phyloP scores from a whole-genome alignment of 371 early-diverging fungal species.

The Mucor racemosus region DNA sequence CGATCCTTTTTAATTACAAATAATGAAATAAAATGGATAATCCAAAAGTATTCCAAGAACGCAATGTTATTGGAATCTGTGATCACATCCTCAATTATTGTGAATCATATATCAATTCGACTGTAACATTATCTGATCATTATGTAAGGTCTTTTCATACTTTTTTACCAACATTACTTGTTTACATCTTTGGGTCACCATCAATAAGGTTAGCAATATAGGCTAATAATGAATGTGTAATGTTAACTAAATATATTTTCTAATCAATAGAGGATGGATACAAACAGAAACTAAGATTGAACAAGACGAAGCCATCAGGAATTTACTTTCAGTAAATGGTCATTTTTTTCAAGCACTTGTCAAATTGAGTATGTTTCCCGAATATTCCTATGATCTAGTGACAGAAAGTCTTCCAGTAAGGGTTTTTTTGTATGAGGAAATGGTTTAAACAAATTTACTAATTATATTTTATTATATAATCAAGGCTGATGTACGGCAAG shows the following conservation, averaged over 20 bases:
- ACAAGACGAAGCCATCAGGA: constrained; percentile 29
- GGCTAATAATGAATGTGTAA: not conserved
- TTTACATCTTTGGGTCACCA: constrained; percentile 44
- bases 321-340: constrained; percentile 28
- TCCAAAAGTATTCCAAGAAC: constrained; percentile 13
- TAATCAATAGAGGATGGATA: constrained; percentile 36
- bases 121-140: not conserved
- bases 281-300: constrained; percentile 31
- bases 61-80: constrained; percentile 20
- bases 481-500: constrained; percentile 40
- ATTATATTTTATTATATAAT: not conserved
- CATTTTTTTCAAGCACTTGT: constrained; percentile 35
- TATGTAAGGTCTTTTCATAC: constrained; percentile 15
- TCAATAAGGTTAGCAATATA: constrained; percentile 28
- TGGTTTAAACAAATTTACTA: too few relatives aligned
- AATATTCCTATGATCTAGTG: constrained; percentile 36
- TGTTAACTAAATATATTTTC: too few relatives aligned
- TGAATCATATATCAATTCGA: constrained; percentile 7
- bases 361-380: constrained; percentile 22
- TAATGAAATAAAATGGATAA: constrained; percentile 14
- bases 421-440: too few relatives aligned
- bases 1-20: not conserved
- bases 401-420: constrained; percentile 40
- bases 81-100: constrained; percentile 19
- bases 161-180: constrained; percentile 35